Evolutionary conservation across 305 asterid genomes (phyloP).

Genomic region (Fraxinus latifolia): DNA sequence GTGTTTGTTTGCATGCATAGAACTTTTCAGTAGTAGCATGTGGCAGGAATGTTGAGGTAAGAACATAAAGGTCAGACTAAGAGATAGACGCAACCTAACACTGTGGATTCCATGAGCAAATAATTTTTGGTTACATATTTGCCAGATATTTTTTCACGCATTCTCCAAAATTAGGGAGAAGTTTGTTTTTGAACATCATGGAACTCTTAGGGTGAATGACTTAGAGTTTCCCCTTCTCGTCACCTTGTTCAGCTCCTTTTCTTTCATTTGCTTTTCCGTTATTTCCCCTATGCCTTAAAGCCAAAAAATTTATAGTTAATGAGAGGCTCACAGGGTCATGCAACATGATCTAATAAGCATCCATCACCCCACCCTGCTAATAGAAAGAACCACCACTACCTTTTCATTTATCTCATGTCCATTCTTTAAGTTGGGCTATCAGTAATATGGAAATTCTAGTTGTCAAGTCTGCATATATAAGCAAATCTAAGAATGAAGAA

Average conservation of each 20-base stretch:
- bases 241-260: too few relatives aligned
- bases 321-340: neutral
- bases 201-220: neutral
- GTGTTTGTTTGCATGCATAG: neutral
- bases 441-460: neutral
- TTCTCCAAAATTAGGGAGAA: neutral
- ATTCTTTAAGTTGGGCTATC: neutral
- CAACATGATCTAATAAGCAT: neutral
- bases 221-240: too few relatives aligned
- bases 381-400: neutral
- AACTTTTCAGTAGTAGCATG: neutral
- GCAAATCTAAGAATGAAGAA: neutral
- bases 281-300: too few relatives aligned
- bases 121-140: neutral
- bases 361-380: neutral
- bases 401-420: neutral
- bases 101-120: neutral
- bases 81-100: constrained; percentile 7
- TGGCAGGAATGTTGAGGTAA: neutral
- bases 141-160: neutral
- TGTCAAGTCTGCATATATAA: neutral
- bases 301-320: neutral
- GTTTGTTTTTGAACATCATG: neutral
- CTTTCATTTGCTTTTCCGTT: too few relatives aligned
- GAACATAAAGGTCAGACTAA: neutral